Base-by-base conservation (phyloP, 1,284 basidiomycete species). In the Mixia osmundae region DNA sequence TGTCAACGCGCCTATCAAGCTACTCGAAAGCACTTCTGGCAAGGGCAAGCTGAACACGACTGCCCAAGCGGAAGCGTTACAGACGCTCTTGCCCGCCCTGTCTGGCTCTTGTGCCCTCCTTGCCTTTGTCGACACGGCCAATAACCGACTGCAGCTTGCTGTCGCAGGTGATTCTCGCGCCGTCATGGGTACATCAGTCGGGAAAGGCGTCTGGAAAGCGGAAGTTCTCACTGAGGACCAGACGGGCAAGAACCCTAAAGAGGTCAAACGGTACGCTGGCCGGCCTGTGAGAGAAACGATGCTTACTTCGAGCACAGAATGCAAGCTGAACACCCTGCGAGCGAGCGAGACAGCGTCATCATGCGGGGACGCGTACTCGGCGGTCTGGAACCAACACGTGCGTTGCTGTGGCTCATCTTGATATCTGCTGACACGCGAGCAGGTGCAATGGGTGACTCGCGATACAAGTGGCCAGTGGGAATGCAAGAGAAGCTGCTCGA, bases 191-290 rank as follows among this genome's bases (percentile, higher is more conserved):
- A 69, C 82, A 41, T 60, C 7, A 62, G 70, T 50, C 67, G 47
- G 71, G 5, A 59, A 59, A 14, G 42, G 68, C 11, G 59, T 60
- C 41, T 95, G 87, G 87, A 68, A 72, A 36, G 76, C 85, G 15
- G 85, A 94, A 54, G 78, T 82, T 15, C 64, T 99, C 41, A 79
- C 70, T 24, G 78, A 91, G 52, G 91, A 97, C 54, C 87, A 95
- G 61, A 95, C 85, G 8, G 89, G 83, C 20, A 68, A 79, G 42
- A 95, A 89, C 54, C 71, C 68, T 9, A 73, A 69, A 39, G 89
- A 99, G 57, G 57, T 63, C n/a, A 49, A n/a, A n/a, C n/a, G n/a
- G n/a, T n/a, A n/a, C n/a, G n/a, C 48, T 33, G 47, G 56, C 55
- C 57, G 20, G 24, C 50, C 43, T 12, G 8, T 1, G 3, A 12